Conservation (phyloP, 2,329 filamentous ascomycete species). For the Arthrobotrys musiformis region DNA sequence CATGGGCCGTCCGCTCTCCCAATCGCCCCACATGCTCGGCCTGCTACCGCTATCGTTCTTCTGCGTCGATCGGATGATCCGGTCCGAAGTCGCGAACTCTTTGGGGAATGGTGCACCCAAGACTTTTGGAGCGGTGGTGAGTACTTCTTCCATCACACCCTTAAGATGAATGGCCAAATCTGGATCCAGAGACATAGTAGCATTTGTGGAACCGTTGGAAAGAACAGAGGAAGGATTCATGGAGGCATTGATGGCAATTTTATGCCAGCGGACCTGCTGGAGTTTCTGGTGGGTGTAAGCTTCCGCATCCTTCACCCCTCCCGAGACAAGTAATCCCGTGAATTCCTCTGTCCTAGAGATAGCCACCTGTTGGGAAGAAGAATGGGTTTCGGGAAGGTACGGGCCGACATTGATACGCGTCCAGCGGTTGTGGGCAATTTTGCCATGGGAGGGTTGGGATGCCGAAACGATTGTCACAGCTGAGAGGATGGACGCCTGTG, state of each 20-base stretch:
- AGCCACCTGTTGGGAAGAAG: constrained; percentile 59
- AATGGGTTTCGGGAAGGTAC: constrained; percentile 65
- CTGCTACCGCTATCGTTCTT: constrained; percentile 71
- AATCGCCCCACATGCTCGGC: constrained; percentile 76
- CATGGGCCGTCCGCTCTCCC: constrained; percentile 73
- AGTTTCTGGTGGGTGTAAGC: constrained; percentile 68
- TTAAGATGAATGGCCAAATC: constrained; percentile 72
- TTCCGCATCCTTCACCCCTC: constrained; percentile 64
- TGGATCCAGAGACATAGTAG: constrained; percentile 73
- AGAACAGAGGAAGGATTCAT: constrained; percentile 60
- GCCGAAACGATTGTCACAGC: constrained; percentile 69
- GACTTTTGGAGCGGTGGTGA: constrained; percentile 46
- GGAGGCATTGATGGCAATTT: constrained; percentile 63
- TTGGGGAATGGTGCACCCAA: constrained; percentile 41
- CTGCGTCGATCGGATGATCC: constrained; percentile 72
- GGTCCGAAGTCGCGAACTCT: constrained; percentile 72
- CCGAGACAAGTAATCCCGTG: constrained; percentile 64
- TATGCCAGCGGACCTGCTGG: constrained; percentile 70
- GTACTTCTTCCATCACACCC: constrained; percentile 73
- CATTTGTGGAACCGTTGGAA: constrained; percentile 72
- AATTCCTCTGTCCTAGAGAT: constrained; percentile 57
- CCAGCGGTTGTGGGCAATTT: constrained; percentile 64
- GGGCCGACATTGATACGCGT: constrained; percentile 60
- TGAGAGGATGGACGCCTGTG: constrained; percentile 68
- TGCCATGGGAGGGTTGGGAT: constrained; percentile 66